Base-by-base conservation (phyloP, 2,329 filamentous ascomycete genomes). In the Lachnellula arida region DNA sequence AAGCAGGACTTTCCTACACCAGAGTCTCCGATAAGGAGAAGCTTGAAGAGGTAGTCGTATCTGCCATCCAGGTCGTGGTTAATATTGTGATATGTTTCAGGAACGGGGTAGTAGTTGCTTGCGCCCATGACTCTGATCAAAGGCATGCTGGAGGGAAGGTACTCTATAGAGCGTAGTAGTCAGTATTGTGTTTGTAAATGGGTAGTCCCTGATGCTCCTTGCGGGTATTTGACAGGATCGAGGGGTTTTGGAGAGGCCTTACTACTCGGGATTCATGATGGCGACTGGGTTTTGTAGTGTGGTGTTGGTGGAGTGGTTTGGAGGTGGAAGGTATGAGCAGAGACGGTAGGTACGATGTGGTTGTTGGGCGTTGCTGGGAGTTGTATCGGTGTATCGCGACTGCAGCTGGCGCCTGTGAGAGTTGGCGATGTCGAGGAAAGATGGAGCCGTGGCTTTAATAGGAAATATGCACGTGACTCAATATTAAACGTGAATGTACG, bases 1-100 rank as follows among this genome's bases (percentile, higher is more conserved):
- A 99, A 76, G 79, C 94, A 99, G 72, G 94, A 99, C 88, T 99
- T 99, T 88, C 94, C 94, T 72, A 99, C 94, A 86, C 94, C 94
- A 75, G 94, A 99, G 76, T 99, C 94, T 78, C 94, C 94, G 86
- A 99, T 99, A 81, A 99, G 93, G 77, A 99, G 90, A 66, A 99
- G 91, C 87, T 99, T 99, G 87, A 99, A 99, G 72, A 99, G 91
- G 77, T 99, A 99, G 76, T 99, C 94, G 89, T 99, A 99, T 94
- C 94, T 97, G 72, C 17, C 42, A 14, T 42, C 58, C 55, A 55
- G 50, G 37, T 51, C n/a, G n/a, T 59, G 54, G 61, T 70, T 54
- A 69, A 63, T 57, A 53, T 51, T 42, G 46, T 28, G 51, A 17
- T 57, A 49, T n/a, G 54, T 50, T 37, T 59, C 54, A 49, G 51